Percentiles rank a stretch among this genome's conserved stretches.
Conservation (phyloP, 345 rosid genomes). For the Melaleuca quinquenervia region DNA sequence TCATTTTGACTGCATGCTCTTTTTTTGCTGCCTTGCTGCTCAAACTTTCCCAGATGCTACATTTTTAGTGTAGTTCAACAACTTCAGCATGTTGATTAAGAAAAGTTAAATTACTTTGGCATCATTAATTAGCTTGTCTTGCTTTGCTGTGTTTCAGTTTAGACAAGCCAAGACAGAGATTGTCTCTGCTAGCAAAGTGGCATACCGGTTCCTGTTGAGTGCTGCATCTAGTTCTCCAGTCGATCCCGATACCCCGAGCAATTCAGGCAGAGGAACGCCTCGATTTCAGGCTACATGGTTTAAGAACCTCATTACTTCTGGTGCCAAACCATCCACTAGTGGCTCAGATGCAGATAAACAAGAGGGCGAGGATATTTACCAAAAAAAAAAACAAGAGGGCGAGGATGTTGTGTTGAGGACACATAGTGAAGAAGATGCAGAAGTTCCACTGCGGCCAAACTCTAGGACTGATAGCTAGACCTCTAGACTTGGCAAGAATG, state of each 20-base stretch:
- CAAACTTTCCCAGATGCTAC: not conserved
- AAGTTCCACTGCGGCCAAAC: slow-evolving; percentile 1
- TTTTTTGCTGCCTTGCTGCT: not conserved
- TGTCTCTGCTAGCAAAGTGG: slow-evolving; percentile 93
- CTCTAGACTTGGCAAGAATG: not conserved
- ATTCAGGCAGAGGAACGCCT: slow-evolving; percentile 45
- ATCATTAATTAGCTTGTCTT: not conserved
- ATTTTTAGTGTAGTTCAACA: not conserved
- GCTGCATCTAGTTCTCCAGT: slow-evolving; percentile 31
- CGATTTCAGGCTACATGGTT: slow-evolving; percentile 73
- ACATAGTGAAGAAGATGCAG: slow-evolving; percentile 5
- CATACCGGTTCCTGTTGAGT: slow-evolving; percentile 71
- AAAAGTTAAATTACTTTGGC: not conserved
- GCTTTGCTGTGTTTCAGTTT: slow-evolving; percentile 33
- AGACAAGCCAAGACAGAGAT: slow-evolving; percentile 95
- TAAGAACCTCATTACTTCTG: slow-evolving; percentile 50
- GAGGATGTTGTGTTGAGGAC: slow-evolving; percentile 21
- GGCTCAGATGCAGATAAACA: slow-evolving; percentile 17
- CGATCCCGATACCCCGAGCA: slow-evolving; percentile 37
- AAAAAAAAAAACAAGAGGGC: slow-evolving; percentile 13
- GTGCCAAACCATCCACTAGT: slow-evolving; percentile 58
- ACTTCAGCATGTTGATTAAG: not conserved
- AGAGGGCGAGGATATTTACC: slow-evolving; percentile 28
- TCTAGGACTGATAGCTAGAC: not conserved
- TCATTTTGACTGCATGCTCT: not conserved